phyloP scores from a whole-genome alignment of 2,329 filamentous ascomycete species.

The Cercospora sp. region DNA sequence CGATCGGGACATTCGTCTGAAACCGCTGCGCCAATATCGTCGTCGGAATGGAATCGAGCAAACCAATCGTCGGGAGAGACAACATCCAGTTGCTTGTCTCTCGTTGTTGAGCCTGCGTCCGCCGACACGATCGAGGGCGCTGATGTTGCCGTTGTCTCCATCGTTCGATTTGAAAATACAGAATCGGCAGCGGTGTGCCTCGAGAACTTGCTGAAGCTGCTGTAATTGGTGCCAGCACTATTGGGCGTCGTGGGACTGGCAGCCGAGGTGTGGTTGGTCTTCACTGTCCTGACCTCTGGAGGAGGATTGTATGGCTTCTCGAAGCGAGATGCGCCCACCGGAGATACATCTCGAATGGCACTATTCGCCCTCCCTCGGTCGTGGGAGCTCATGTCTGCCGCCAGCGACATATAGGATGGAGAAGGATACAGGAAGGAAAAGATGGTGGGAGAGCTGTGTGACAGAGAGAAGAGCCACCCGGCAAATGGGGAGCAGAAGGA shows the following conservation, averaged over 20 bases:
- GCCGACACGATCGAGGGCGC: constrained; percentile 9
- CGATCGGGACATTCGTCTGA: constrained; percentile 40
- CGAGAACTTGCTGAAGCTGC: constrained; percentile 22
- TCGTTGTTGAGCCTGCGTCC: constrained; percentile 2
- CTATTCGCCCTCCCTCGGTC: background rate
- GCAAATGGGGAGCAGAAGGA: background rate
- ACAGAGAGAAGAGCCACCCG: background rate
- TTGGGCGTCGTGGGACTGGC: constrained; percentile 25
- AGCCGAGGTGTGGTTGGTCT: constrained; percentile 17
- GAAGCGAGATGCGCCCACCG: constrained; percentile 37
- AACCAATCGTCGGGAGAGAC: constrained; percentile 39
- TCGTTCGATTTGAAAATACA: constrained; percentile 22
- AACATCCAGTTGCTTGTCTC: constrained; percentile 1
- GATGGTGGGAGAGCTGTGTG: background rate
- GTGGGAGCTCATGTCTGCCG: background rate
- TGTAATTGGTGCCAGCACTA: constrained; percentile 19
- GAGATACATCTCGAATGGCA: constrained; percentile 29
- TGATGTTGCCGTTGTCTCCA: constrained; percentile 26
- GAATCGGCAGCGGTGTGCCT: constrained; percentile 18
- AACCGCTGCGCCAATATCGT: constrained; percentile 31
- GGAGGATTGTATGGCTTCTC: constrained; percentile 33
- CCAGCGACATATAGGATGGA: background rate
- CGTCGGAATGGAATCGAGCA: constrained; percentile 37
- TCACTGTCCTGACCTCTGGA: constrained; percentile 4
- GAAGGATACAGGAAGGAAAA: background rate